These are phyloP conservation scores for Wickerhamiella allomyrinae DNA, from an alignment of 805 yeast species.

Conservation along the genomic window DNA sequence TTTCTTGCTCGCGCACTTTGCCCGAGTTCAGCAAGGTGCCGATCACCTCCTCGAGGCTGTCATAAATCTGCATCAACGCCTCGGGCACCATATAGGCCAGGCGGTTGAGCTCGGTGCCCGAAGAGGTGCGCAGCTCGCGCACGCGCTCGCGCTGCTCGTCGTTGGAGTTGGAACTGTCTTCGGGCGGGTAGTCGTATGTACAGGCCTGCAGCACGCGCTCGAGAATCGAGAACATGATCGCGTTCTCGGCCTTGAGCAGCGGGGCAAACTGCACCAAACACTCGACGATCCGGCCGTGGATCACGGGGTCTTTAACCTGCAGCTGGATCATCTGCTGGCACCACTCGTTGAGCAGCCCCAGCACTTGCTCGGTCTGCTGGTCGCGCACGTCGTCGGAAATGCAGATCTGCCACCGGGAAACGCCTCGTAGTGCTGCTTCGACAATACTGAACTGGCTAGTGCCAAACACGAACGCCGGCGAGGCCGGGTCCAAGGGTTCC, in stretches of 20 bases:
- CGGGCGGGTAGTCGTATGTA: slow-evolving; percentile 63
- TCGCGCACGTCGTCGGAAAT: slow-evolving; percentile 47
- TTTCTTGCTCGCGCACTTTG: slow-evolving; percentile 77
- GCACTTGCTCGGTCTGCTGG: slow-evolving; percentile 29
- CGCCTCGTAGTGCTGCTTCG: slow-evolving; percentile 82
- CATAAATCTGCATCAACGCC: slow-evolving; percentile 62
- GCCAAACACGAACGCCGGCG: slow-evolving; percentile 55
- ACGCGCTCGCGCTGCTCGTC: slow-evolving; percentile 61
- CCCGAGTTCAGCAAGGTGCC: slow-evolving; percentile 50
- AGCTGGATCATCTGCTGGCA: slow-evolving; percentile 44
- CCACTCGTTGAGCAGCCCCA: slow-evolving; percentile 54
- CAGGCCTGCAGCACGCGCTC: slow-evolving; percentile 79
- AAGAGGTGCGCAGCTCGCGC: slow-evolving; percentile 74
- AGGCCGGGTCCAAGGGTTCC: slow-evolving; percentile 9
- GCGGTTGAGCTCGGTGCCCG: slow-evolving; percentile 90
- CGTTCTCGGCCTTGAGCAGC: slow-evolving; percentile 56
- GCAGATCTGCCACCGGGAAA: slow-evolving; percentile 93
- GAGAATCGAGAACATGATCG: slow-evolving; percentile 64
- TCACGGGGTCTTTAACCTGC: slow-evolving; percentile 63
- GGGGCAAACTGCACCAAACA: slow-evolving; percentile 92
- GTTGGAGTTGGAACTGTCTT: slow-evolving; percentile 39
- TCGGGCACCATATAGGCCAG: slow-evolving; percentile 93
- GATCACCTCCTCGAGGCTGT: slow-evolving; percentile 71
- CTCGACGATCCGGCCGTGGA: slow-evolving; percentile 75
- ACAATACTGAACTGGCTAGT: slow-evolving; percentile 72